A percentile compares a stretch with the other conserved stretches of the same genome.
Conservation (phyloP, 75 land plant genomes). For the Pinus albicaulis region DNA sequence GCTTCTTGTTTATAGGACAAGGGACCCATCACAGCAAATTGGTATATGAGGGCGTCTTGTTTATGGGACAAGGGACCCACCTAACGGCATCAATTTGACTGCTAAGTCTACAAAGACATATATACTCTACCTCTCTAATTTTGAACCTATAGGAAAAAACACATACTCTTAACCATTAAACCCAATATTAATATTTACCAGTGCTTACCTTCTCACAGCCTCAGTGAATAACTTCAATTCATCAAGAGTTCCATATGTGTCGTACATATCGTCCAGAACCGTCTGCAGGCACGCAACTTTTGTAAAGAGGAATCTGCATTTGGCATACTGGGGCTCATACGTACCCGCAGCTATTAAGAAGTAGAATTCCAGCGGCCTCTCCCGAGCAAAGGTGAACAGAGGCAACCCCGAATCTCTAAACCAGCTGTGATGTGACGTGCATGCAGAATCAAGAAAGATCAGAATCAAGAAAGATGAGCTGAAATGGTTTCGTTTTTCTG, state of each 20-base stretch:
- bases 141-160: no score
- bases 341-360: slow-evolving; percentile 8
- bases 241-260: slow-evolving; percentile 28
- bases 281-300: slow-evolving; percentile 8
- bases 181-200: not conserved
- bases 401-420: slow-evolving; percentile 1
- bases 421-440: slow-evolving; percentile 1
- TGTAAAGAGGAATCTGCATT: slow-evolving; percentile 9
- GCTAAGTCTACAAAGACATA: no score
- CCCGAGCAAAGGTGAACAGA: not conserved
- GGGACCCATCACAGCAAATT: no score
- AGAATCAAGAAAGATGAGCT: no score
- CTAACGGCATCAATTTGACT: no score
- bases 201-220: slow-evolving; percentile 17
- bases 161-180: no score
- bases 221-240: slow-evolving; percentile 31
- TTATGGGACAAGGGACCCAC: no score
- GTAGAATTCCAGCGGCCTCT: not conserved
- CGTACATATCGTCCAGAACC: slow-evolving; percentile 39
- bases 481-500: not conserved
- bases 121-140: no score
- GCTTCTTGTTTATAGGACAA: no score
- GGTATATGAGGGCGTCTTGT: no score
- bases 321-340: slow-evolving; percentile 12
- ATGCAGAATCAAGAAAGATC: not conserved